A percentile compares a stretch with the other conserved stretches of the same genome.
These are phyloP conservation scores for Phialemoniopsis sp. DNA, from an alignment of 2,329 filamentous ascomycete species.

Conservation along the genomic window DNA sequence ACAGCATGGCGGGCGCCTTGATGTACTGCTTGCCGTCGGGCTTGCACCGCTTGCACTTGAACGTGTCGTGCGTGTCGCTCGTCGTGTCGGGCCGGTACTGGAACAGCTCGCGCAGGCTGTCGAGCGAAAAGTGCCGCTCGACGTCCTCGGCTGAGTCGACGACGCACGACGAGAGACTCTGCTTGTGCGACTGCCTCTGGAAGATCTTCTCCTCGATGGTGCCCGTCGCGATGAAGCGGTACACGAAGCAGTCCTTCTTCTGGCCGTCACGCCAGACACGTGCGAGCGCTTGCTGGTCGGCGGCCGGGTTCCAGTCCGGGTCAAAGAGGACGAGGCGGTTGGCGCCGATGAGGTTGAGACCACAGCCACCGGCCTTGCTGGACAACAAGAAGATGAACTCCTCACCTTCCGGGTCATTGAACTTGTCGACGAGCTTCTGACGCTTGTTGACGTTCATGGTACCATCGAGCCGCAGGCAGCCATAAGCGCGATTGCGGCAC, in stretches of 20 bases:
- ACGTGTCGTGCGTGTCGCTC: conserved; percentile 96
- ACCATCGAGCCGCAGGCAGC: conserved; percentile 84
- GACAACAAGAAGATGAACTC: conserved; percentile 97
- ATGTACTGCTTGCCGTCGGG: conserved; percentile 82
- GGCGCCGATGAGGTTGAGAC: conserved; percentile 90
- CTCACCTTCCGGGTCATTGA: conserved; percentile 85
- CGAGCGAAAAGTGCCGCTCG: conserved; percentile 90
- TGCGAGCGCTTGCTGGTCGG: conserved; percentile 93
- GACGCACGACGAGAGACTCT: conserved; percentile 91
- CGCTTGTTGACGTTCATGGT: conserved; percentile 98
- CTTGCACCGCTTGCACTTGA: conserved; percentile 95
- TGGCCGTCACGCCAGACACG: conserved; percentile 98
- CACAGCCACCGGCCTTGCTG: conserved; percentile 94
- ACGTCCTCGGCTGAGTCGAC: conserved; percentile 97
- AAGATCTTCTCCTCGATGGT: conserved; percentile 99
- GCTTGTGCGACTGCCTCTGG: conserved; percentile 96
- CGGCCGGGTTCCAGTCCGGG: conserved; percentile 96
- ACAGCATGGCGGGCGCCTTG: conserved; percentile 91
- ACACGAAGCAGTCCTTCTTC: conserved; percentile 99
- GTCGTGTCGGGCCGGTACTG: conserved; percentile 81
- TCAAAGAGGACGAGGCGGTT: conserved; percentile 96
- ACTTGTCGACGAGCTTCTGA: conserved; percentile 94
- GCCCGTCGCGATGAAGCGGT: conserved; percentile 97
- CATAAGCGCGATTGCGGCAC: conserved; percentile 81
- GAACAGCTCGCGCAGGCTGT: conserved; percentile 88